These are phyloP conservation scores for Hemileccinum rubropunctum DNA, from an alignment of 768 basidiomycete species.

Conservation along the genomic window DNA sequence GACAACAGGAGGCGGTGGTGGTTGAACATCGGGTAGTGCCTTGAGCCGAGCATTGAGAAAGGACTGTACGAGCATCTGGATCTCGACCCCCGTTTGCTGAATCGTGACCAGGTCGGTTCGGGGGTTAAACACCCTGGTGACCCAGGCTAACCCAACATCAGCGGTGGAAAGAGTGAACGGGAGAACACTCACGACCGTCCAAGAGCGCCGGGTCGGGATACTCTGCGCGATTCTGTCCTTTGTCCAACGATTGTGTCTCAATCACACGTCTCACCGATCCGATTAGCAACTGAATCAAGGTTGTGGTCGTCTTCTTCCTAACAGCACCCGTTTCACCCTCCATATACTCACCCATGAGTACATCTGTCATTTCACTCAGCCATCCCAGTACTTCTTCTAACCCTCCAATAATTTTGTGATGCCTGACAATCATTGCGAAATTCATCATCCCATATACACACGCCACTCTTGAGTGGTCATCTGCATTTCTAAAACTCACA, in stretches of 20 bases:
- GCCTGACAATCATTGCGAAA: slow-evolving; percentile 59
- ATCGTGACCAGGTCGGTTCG: slow-evolving; percentile 41
- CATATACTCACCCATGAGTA: slow-evolving; percentile 56
- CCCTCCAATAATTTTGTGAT: slow-evolving; percentile 41
- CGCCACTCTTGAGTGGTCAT: slow-evolving; percentile 61
- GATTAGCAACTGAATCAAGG: slow-evolving; percentile 52
- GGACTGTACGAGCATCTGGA: slow-evolving; percentile 55
- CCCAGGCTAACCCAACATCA: slow-evolving; percentile 48
- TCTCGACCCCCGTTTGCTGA: slow-evolving; percentile 47
- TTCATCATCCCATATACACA: slow-evolving; percentile 74
- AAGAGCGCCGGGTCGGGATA: slow-evolving; percentile 68
- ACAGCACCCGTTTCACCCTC: slow-evolving; percentile 23
- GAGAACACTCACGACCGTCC: slow-evolving; percentile 44
- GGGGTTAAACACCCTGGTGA: slow-evolving; percentile 47
- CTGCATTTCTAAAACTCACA: slow-evolving; percentile 63
- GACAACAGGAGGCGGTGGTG: slow-evolving; percentile 32
- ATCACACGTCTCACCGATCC: slow-evolving; percentile 54
- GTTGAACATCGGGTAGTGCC: slow-evolving; percentile 41
- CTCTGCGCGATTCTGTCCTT: slow-evolving; percentile 28
- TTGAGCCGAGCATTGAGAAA: slow-evolving; percentile 58
- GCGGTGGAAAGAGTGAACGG: not conserved
- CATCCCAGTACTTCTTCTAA: slow-evolving; percentile 58
- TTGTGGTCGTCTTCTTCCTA: slow-evolving; percentile 29
- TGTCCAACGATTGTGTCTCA: slow-evolving; percentile 38
- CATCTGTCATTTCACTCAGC: slow-evolving; percentile 56